These are phyloP conservation scores for Kodamaea fungicola DNA, from an alignment of 1,139 yeast species.

Conservation along the genomic window DNA sequence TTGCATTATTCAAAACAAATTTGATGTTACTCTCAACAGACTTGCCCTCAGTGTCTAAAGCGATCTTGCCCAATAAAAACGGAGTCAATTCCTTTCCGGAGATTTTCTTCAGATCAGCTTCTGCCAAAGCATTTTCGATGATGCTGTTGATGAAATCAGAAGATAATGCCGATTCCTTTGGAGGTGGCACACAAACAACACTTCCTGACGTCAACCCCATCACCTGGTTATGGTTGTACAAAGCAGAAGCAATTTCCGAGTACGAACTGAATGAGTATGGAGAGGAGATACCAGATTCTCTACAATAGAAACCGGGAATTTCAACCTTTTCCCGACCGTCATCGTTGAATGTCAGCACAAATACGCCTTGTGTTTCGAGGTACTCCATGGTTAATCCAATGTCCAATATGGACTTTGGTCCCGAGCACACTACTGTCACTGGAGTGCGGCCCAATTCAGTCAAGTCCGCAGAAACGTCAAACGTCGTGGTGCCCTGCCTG, in stretches of 20 bases:
- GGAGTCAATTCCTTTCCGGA: conserved; percentile 80
- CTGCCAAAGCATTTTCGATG: conserved; percentile 55
- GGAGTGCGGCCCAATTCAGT: conserved; percentile 83
- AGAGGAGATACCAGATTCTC: conserved; percentile 70
- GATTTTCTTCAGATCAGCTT: conserved; percentile 54
- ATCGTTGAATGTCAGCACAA: conserved; percentile 50
- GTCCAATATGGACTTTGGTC: conserved; percentile 85
- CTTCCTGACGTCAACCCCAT: conserved; percentile 64
- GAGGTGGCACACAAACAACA: conserved; percentile 83
- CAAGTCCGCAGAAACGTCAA: conserved; percentile 86
- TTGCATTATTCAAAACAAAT: conserved; percentile 77
- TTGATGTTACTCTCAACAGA: conserved; percentile 70
- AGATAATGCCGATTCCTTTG: conserved; percentile 57
- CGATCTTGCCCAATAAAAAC: conserved; percentile 62
- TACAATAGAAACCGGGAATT: conserved; percentile 82
- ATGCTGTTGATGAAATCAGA: conserved; percentile 49
- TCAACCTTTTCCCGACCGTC: conserved; percentile 24
- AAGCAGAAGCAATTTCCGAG: conserved; percentile 58
- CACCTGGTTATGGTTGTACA: conserved; percentile 47
- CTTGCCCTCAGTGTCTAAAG: conserved; percentile 62
- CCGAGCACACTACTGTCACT: conserved; percentile 86
- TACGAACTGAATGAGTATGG: conserved; percentile 60
- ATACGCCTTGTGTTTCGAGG: conserved; percentile 82
- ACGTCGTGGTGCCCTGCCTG: conserved; percentile 66
- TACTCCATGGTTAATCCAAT: conserved; percentile 80